Percentiles rank a stretch among this genome's conserved stretches.
Conservation (phyloP, 768 basidiomycete genomes). For the Neoboletus magnificus region DNA sequence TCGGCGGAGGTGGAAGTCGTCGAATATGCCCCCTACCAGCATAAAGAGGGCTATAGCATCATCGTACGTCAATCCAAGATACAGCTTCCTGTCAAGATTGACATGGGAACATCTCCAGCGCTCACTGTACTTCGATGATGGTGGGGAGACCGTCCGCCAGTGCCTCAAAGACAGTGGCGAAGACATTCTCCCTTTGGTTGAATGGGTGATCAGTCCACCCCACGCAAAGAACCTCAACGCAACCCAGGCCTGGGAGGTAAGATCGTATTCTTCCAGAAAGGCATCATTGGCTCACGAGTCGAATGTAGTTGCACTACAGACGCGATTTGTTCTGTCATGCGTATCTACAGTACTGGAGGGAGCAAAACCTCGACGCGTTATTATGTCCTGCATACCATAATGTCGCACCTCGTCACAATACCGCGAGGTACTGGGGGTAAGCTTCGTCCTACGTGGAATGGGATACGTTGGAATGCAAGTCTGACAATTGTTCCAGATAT, state of each 20-base stretch:
- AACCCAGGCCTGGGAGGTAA: conserved; percentile 33
- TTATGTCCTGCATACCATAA: conserved; percentile 36
- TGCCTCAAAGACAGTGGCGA: conserved; percentile 32
- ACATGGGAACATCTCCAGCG: conserved; percentile 19
- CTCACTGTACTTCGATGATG: conserved; percentile 39
- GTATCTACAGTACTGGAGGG: conserved; percentile 38
- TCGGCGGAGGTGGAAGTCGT: conserved; percentile 35
- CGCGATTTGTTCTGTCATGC: conserved; percentile 35
- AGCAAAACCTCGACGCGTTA: conserved; percentile 39
- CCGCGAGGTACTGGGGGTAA: conserved; percentile 34
- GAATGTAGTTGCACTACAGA: conserved; percentile 23
- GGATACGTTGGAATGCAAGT: neutral
- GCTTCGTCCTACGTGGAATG: neutral
- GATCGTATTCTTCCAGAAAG: neutral
- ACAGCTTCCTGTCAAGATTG: neutral
- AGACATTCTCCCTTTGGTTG: conserved; percentile 32
- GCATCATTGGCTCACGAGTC: neutral
- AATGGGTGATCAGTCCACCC: conserved; percentile 35
- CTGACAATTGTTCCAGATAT: conserved; percentile 26
- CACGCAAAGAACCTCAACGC: conserved; percentile 25
- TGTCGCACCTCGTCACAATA: conserved; percentile 38
- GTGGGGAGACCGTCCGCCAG: conserved; percentile 28
- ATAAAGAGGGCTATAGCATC: conserved; percentile 33
- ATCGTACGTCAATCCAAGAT: conserved; percentile 20
- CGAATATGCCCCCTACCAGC: conserved; percentile 35